Evolutionary conservation across 2,329 filamentous ascomycete genomes (phyloP).

Genomic region (Coniosporium tulheliwenetii): DNA sequence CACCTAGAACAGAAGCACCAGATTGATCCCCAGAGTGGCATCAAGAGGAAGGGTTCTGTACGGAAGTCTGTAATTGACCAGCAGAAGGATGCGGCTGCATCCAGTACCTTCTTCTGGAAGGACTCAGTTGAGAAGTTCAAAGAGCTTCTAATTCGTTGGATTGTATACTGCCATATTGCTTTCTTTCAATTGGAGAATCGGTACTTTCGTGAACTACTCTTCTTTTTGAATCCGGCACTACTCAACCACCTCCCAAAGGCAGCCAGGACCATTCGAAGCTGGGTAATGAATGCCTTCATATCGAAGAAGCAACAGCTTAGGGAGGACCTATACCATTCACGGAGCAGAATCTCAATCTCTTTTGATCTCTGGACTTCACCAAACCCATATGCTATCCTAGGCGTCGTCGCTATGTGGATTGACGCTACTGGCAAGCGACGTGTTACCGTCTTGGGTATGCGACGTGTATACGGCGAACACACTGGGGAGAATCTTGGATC

Average conservation of each 20-base stretch:
- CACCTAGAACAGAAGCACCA: not conserved
- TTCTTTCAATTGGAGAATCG: not conserved
- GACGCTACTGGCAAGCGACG: not conserved
- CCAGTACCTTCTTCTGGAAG: not conserved
- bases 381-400: slow-evolving; percentile 4
- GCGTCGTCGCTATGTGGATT: slow-evolving; percentile 3
- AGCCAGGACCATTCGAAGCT: not conserved
- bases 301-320: not conserved
- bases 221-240: not conserved
- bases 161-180: not conserved
- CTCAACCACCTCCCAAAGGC: not conserved
- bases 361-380: slow-evolving; percentile 6
- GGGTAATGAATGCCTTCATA: not conserved
- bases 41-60: not conserved
- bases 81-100: not conserved
- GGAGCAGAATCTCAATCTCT: not conserved
- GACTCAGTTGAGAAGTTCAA: not conserved
- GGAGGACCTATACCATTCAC: not conserved
- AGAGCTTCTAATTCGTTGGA: not conserved
- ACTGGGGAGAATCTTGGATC: not conserved
- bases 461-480: slow-evolving; percentile 2
- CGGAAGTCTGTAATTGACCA: not conserved
- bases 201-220: not conserved
- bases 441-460: not conserved
- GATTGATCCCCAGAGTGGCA: not conserved